A percentile compares a stretch with the other conserved stretches of the same genome.
Evolutionary conservation across 164 flowering plant species (phyloP).

Genomic region (Chloranthus sessilifolius): DNA sequence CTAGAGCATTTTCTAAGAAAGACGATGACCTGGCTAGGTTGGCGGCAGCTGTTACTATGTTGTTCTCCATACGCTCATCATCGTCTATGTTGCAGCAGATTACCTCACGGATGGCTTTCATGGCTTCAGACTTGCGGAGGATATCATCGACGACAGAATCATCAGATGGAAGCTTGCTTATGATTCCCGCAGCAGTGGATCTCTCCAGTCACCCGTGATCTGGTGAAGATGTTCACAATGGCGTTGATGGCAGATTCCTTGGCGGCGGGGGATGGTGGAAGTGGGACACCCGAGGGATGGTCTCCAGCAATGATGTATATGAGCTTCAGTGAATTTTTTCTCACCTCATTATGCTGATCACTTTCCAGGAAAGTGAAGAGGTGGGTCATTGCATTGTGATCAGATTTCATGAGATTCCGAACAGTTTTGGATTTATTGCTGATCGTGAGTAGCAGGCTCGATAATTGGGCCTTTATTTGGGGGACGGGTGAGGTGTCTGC

Average conservation of each 20-base stretch:
- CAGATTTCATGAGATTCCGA: constrained; percentile 6
- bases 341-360: constrained; percentile 7
- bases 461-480: constrained; percentile 5
- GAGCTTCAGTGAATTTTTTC: constrained; percentile 16
- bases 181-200: constrained; percentile 22
- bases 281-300: constrained; percentile 18
- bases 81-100: constrained; percentile 13
- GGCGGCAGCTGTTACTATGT: neutral
- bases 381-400: constrained; percentile 4
- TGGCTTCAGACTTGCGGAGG: constrained; percentile 16
- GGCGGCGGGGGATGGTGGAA: constrained; percentile 16
- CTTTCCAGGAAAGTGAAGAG: constrained; percentile 13
- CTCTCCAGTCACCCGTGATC: constrained; percentile 16
- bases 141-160: constrained; percentile 18
- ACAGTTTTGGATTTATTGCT: constrained; percentile 17
- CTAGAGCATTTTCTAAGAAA: constrained; percentile 23
- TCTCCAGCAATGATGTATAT: constrained; percentile 16
- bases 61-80: neutral
- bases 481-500: constrained; percentile 6
- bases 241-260: constrained; percentile 18
- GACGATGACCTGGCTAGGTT: neutral
- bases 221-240: constrained; percentile 17
- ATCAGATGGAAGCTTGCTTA: constrained; percentile 16
- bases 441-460: constrained; percentile 13
- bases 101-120: constrained; percentile 24